These are phyloP conservation scores for Syzygium oleosum DNA, from an alignment of 345 rosid genomes.

Conservation along the genomic window DNA sequence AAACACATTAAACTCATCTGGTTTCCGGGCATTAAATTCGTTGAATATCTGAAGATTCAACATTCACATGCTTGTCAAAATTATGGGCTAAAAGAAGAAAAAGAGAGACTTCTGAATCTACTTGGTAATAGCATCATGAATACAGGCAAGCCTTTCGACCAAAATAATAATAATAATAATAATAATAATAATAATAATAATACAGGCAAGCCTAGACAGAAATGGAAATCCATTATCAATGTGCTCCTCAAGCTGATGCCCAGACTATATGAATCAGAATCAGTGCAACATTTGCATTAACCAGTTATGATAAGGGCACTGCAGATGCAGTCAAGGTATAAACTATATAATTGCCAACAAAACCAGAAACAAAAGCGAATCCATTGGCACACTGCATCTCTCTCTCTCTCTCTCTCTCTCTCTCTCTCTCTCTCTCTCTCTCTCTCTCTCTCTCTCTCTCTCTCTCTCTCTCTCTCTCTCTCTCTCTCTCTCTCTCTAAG, in stretches of 20 bases:
- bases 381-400: background rate
- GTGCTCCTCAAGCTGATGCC: background rate
- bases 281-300: background rate
- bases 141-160: background rate
- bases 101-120: background rate
- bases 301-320: background rate
- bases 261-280: background rate
- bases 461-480: background rate
- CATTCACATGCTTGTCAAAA: background rate
- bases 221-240: background rate
- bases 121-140: background rate
- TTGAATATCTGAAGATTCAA: conserved; percentile 59
- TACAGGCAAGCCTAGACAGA: background rate
- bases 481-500: background rate
- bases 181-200: no score
- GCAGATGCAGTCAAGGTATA: background rate
- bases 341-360: background rate
- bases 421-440: background rate
- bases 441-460: background rate
- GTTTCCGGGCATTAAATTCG: conserved; percentile 95
- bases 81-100: background rate
- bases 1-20: conserved; percentile 79
- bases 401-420: background rate
- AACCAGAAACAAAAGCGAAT: background rate
- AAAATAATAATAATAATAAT: no score